Percentiles rank a stretch among this genome's conserved stretches.
These are phyloP conservation scores for Vaccinium myrtillus DNA, from an alignment of 148 eudicot species.

Conservation along the genomic window DNA sequence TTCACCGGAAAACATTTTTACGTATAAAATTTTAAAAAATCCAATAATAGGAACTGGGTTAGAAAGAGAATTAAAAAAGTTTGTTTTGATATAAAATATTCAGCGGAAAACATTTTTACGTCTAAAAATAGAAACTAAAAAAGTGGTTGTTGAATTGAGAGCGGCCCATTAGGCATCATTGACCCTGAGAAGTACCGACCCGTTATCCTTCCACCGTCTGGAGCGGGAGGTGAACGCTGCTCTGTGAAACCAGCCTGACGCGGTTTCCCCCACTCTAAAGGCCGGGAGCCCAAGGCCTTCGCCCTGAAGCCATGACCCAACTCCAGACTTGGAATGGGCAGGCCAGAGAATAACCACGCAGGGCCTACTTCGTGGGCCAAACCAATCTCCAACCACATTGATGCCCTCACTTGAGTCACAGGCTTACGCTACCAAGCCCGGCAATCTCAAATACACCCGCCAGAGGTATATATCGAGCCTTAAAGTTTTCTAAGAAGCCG, in stretches of 20 bases:
- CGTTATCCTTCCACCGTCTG: neutral
- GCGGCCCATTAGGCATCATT: neutral
- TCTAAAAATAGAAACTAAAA: too few species aligned
- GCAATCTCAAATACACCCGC: fast-evolving
- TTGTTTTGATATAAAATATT: too few species aligned
- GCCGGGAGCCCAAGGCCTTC: neutral
- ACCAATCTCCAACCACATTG: neutral
- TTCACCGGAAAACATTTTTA: too few species aligned
- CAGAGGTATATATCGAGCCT: neutral
- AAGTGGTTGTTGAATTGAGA: neutral
- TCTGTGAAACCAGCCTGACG: conserved; percentile 8
- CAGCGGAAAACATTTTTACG: too few species aligned
- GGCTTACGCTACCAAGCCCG: neutral
- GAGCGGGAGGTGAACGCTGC: conserved; percentile 1
- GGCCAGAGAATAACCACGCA: neutral
- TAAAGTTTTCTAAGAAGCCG: neutral
- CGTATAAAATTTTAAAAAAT: too few species aligned
- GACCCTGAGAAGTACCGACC: neutral
- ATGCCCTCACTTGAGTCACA: neutral
- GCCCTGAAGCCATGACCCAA: neutral
- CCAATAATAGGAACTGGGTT: too few species aligned
- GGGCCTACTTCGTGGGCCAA: neutral
- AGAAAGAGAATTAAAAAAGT: too few species aligned
- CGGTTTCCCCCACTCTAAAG: neutral
- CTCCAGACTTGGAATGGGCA: neutral